These are phyloP conservation scores for Cucurbita moschata DNA, from an alignment of 306 rosid species.

Conservation along the genomic window DNA sequence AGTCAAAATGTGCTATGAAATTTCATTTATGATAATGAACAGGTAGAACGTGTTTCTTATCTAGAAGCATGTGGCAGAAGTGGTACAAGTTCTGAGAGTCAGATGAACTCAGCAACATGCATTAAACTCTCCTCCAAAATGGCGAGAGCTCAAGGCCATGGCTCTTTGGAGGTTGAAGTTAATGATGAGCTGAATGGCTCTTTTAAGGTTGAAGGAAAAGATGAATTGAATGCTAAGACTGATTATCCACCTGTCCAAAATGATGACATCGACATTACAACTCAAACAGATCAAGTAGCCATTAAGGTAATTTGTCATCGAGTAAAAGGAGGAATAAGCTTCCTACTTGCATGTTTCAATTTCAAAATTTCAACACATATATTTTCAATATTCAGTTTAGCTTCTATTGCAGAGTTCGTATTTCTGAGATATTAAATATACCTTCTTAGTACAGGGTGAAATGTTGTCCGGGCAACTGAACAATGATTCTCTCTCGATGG, in stretches of 20 bases:
- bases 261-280: slow-evolving; percentile 9
- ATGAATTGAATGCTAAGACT: slow-evolving; percentile 18
- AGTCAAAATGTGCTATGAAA: background rate
- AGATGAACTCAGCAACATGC: slow-evolving; percentile 6
- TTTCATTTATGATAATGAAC: slow-evolving; percentile 17
- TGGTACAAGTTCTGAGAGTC: slow-evolving; percentile 16
- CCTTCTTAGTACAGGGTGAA: slow-evolving; percentile 33
- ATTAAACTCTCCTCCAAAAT: slow-evolving; percentile 14
- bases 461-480: slow-evolving; percentile 15
- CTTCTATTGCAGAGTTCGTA: background rate
- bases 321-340: background rate
- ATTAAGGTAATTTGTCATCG: slow-evolving; percentile 17
- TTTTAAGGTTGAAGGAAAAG: slow-evolving; percentile 11
- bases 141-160: slow-evolving; percentile 8
- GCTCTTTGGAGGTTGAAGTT: slow-evolving; percentile 18
- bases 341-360: background rate
- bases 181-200: slow-evolving; percentile 15
- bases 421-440: background rate
- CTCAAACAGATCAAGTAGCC: slow-evolving; percentile 11
- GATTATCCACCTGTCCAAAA: slow-evolving; percentile 21
- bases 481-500: slow-evolving; percentile 20
- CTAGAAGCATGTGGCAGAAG: slow-evolving; percentile 27
- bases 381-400: background rate
- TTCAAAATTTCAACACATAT: background rate
- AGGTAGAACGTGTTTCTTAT: slow-evolving; percentile 71